A percentile compares a stretch with the other conserved stretches of the same genome.
phyloP scores from a whole-genome alignment of 305 asterid genomes.

The Withania somnifera region DNA sequence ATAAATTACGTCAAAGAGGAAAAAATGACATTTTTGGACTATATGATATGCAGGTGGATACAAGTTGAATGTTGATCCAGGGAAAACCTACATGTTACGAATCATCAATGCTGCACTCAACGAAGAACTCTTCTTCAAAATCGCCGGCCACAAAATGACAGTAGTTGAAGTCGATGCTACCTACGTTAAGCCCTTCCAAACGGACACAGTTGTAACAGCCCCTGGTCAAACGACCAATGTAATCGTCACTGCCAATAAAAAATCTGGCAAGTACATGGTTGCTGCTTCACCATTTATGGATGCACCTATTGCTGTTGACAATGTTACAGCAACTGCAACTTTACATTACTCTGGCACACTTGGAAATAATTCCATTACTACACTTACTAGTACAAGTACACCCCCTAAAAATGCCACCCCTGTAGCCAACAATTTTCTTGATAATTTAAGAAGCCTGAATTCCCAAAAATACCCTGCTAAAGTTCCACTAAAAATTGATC shows the following conservation, averaged over 20 bases:
- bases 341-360: conserved; percentile 56
- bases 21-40: neutral
- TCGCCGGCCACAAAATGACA: conserved; percentile 61
- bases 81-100: conserved; percentile 62
- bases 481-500: conserved; percentile 48
- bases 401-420: conserved; percentile 70
- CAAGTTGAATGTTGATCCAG: conserved; percentile 38
- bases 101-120: conserved; percentile 90
- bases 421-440: conserved; percentile 38
- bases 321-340: conserved; percentile 55
- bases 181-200: conserved; percentile 58
- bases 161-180: conserved; percentile 77
- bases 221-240: conserved; percentile 85
- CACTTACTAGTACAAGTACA: conserved; percentile 17
- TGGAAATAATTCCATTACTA: conserved; percentile 14
- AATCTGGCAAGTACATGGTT: conserved; percentile 48
- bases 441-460: conserved; percentile 40
- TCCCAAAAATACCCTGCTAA: conserved; percentile 48
- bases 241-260: conserved; percentile 30
- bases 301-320: conserved; percentile 59
- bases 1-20: neutral
- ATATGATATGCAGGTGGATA: conserved; percentile 35
- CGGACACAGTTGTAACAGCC: conserved; percentile 49
- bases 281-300: conserved; percentile 77
- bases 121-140: conserved; percentile 75